A percentile compares a stretch with the other conserved stretches of the same genome.
These are phyloP conservation scores for Phytophthora pisi DNA, from an alignment of 352 stramenopile species.

Conservation along the genomic window DNA sequence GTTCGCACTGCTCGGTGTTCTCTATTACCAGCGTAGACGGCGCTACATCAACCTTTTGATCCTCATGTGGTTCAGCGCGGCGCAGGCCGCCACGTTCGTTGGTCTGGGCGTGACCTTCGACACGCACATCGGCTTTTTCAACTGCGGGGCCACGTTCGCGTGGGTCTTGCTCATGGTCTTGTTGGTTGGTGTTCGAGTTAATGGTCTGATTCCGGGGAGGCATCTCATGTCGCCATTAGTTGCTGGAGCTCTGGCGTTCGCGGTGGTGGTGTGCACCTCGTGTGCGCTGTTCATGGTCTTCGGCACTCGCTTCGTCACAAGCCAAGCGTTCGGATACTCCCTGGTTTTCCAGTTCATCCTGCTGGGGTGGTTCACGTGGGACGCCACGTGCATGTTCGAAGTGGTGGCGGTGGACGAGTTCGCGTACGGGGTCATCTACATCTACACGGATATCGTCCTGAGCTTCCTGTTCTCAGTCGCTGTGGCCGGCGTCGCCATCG, in stretches of 20 bases:
- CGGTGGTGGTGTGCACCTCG: constrained; percentile 18
- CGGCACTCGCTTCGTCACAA: constrained; percentile 27
- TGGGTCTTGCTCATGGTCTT: constrained; percentile 39
- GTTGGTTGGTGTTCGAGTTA: constrained; percentile 24
- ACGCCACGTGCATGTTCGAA: constrained; percentile 47
- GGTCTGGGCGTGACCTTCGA: constrained; percentile 37
- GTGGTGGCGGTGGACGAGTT: constrained; percentile 52
- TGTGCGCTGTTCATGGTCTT: constrained; percentile 31
- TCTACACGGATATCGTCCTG: constrained; percentile 58
- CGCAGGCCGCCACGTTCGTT: constrained; percentile 38
- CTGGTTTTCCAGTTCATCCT: constrained; percentile 45
- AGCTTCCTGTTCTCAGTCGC: constrained; percentile 36
- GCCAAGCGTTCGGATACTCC: constrained; percentile 34
- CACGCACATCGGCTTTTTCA: constrained; percentile 48
- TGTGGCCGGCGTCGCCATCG: constrained; percentile 16
- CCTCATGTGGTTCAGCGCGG: constrained; percentile 39
- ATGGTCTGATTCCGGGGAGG: constrained; percentile 8
- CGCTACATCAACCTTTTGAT: constrained; percentile 39
- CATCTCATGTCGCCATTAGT: constrained; percentile 31
- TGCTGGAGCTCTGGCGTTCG: constrained; percentile 28
- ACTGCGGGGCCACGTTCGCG: constrained; percentile 41
- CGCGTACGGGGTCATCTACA: constrained; percentile 54
- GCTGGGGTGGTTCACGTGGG: constrained; percentile 43
- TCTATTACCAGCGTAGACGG: constrained; percentile 37
- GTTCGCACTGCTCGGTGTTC: constrained; percentile 35